phyloP scores from a whole-genome alignment of 176 grass and related monocot genomes.

The Carex scoparia region DNA sequence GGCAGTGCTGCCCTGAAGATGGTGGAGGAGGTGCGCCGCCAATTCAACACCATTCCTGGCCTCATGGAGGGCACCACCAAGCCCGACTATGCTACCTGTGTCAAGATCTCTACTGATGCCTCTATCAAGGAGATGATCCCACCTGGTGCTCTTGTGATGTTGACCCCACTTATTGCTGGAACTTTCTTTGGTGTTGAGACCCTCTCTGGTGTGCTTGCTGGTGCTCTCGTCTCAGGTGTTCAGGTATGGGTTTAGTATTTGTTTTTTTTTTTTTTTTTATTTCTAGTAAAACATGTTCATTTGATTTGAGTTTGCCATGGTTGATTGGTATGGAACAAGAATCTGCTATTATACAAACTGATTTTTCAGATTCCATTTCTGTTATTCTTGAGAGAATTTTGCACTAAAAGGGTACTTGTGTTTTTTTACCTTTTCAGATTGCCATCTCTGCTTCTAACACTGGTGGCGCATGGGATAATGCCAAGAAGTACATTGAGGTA shows the following conservation, averaged over 20 bases:
- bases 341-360: not conserved
- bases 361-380: not conserved
- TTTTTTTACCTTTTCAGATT: slow-evolving; percentile 36
- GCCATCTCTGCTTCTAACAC: slow-evolving; percentile 91
- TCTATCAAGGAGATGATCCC: slow-evolving; percentile 96
- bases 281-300: not conserved
- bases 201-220: slow-evolving; percentile 78
- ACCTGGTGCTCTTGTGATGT: slow-evolving; percentile 79
- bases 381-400: not conserved
- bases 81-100: slow-evolving; percentile 85
- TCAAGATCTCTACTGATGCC: slow-evolving; percentile 94
- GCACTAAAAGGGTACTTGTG: not conserved
- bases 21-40: slow-evolving; percentile 92
- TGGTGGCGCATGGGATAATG: slow-evolving; percentile 87
- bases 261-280: not conserved
- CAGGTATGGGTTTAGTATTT: slow-evolving; percentile 35
- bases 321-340: not conserved
- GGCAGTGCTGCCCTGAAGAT: slow-evolving; percentile 79
- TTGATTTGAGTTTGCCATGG: not conserved
- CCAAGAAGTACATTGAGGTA: slow-evolving; percentile 98
- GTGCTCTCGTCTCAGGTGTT: slow-evolving; percentile 83
- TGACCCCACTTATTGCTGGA: slow-evolving; percentile 80
- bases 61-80: slow-evolving; percentile 72
- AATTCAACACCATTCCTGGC: slow-evolving; percentile 81
- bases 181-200: slow-evolving; percentile 82